phyloP scores from a whole-genome alignment of 1,284 basidiomycete genomes.

The Cystobasidium pallidum region DNA sequence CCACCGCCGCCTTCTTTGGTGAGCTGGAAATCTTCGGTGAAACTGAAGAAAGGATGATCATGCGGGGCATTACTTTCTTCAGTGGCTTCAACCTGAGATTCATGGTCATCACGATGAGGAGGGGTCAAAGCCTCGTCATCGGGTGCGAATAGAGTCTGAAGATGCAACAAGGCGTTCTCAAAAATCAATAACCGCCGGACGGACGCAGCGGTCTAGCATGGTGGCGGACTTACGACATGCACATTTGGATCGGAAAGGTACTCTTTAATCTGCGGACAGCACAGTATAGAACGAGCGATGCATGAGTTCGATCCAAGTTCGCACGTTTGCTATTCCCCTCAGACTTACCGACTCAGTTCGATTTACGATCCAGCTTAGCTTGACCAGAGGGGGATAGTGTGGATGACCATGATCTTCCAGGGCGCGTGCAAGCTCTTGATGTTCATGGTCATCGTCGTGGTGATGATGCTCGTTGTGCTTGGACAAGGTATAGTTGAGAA shows the following conservation, averaged over 20 bases:
- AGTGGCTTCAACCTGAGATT: not conserved
- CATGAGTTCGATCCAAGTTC: not conserved
- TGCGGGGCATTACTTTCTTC: constrained; percentile 12
- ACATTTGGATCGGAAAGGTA: constrained; percentile 40
- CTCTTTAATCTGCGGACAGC: constrained; percentile 37
- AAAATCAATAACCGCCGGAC: no score
- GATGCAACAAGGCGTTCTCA: no score
- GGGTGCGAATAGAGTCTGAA: constrained; percentile 52
- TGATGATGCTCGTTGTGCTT: constrained; percentile 19
- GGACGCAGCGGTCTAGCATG: no score
- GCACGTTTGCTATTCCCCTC: not conserved
- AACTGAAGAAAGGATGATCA: constrained; percentile 33
- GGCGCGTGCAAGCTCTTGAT: constrained; percentile 6
- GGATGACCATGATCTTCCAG: constrained; percentile 28
- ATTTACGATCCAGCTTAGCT: constrained; percentile 52
- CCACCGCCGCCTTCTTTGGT: constrained; percentile 11
- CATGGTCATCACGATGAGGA: constrained; percentile 42
- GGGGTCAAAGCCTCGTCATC: constrained; percentile 52
- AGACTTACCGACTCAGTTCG: constrained; percentile 38
- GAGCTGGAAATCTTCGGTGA: not conserved
- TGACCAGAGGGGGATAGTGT: constrained; percentile 48
- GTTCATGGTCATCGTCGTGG: constrained; percentile 12
- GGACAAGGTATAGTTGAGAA: constrained; percentile 48
- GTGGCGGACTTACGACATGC: constrained; percentile 28
- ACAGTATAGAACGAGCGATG: not conserved